Evolutionary conservation across 768 basidiomycete species (phyloP).

Genomic region (Pleurotus tuoliensis): DNA sequence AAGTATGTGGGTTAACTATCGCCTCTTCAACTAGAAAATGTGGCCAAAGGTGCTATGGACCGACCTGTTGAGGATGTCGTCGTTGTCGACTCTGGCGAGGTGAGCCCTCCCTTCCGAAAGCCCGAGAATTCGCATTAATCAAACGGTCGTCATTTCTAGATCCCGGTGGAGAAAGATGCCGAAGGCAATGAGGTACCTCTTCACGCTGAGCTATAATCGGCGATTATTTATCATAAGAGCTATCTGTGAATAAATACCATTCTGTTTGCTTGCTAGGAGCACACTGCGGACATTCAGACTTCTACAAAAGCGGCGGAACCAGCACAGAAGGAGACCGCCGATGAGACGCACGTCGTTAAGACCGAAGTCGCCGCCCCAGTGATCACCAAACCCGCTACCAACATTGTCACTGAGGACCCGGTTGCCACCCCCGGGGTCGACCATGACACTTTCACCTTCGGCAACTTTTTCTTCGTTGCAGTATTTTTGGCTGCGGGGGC

Average conservation of each 20-base stretch:
- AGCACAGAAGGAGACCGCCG: no score
- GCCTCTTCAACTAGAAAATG: slow-evolving; percentile 54
- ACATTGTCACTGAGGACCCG: not conserved
- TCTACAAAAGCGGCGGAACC: slow-evolving; percentile 4
- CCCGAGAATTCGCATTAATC: not conserved
- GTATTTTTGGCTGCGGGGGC: slow-evolving; percentile 42
- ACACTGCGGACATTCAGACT: slow-evolving; percentile 15
- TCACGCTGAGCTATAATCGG: slow-evolving; percentile 86
- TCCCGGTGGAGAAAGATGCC: slow-evolving; percentile 52
- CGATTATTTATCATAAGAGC: slow-evolving; percentile 29
- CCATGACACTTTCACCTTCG: slow-evolving; percentile 17
- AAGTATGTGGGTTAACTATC: not conserved
- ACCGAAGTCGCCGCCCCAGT: not conserved
- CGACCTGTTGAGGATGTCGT: slow-evolving; percentile 72
- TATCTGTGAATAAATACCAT: slow-evolving; percentile 46
- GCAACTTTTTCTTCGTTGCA: slow-evolving; percentile 31
- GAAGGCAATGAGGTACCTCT: slow-evolving; percentile 89
- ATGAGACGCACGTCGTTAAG: not conserved
- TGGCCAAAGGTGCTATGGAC: slow-evolving; percentile 66
- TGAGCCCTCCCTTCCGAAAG: slow-evolving; percentile 25
- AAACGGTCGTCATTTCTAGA: slow-evolving; percentile 27
- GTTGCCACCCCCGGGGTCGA: slow-evolving; percentile 10
- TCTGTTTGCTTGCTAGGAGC: slow-evolving; percentile 47
- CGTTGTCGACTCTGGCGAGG: slow-evolving; percentile 88
- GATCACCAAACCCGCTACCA: not conserved